phyloP scores from a whole-genome alignment of 306 rosid species.

The Cicer pinnatifidum region DNA sequence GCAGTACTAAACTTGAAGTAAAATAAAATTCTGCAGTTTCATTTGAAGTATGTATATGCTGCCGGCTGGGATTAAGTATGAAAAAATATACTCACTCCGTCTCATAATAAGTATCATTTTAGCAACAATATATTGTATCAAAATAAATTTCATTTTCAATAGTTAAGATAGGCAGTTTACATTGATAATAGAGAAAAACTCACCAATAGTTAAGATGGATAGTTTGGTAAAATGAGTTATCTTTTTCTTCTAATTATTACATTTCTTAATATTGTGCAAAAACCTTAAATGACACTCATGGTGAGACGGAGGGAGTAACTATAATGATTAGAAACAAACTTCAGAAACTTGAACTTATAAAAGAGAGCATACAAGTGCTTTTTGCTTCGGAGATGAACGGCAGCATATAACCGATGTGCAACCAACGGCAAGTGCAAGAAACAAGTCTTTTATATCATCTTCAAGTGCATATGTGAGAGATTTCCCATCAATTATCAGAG shows the following conservation, averaged over 20 bases:
- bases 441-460: slow-evolving; percentile 72
- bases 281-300: no score
- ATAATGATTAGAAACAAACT: not conserved
- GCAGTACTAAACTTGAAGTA: not conserved
- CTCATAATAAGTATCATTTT: no score
- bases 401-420: slow-evolving; percentile 95
- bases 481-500: slow-evolving; percentile 90
- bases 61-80: not conserved
- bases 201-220: no score
- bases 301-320: no score
- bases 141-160: no score
- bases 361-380: slow-evolving; percentile 65
- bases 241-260: no score
- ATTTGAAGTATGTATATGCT: not conserved
- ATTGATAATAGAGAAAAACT: no score
- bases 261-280: no score
- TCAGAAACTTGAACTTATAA: not conserved
- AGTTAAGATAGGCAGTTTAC: no score
- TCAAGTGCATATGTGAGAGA: slow-evolving; percentile 75
- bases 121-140: no score
- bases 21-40: slow-evolving; percentile 2
- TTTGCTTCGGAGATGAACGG: slow-evolving; percentile 92
- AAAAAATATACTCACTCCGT: not conserved
- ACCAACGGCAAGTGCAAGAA: slow-evolving; percentile 74
- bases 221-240: no score